Base-by-base conservation (phyloP, 148 eudicot species). In the Amaranthus palmeri region DNA sequence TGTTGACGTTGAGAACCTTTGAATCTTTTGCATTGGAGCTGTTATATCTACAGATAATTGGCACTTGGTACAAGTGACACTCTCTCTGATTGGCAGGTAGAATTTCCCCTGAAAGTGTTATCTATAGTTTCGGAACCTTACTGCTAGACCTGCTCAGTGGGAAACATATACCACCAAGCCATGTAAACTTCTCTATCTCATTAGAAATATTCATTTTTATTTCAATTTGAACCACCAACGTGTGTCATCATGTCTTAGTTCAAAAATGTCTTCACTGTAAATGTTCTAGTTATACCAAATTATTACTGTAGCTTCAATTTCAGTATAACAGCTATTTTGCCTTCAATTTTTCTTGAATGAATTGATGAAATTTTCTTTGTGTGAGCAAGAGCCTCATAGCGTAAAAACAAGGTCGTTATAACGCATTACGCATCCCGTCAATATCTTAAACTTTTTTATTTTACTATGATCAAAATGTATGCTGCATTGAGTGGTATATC, bases 131-230 rank as follows among this genome's bases (percentile, higher is more conserved):
- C 61, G 96, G 96, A 73, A 87, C 96, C 75, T 78, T 90, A 51
- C 76, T 90, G 78, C 91, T 90, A 68, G 96, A 90, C 83, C 88
- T 90, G 63, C 91, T 90, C 77, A 90, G 91, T 62, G 95, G n/a
- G n/a, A n/a, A n/a, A n/a, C n/a, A n/a, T n/a, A n/a, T n/a, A n/a
- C n/a, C n/a, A n/a, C n/a, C n/a, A 54, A 87, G 91, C 83, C 96
- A 90, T 83, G 96, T 90, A 87, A 82, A 60, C 44, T 65, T 71
- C 73, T 60, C 42, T 65, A 49, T 60, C 50, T 81, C 62, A 9
- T 4, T 7, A 61, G 41, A 41, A 71, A 47, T 41, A 13, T 55
- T 54, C 48, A 4, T 65, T 41, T 40, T 7, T 13, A 12, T 67
- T 42, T 42, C 72, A 49, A 49, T 5, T 72, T 14, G 0, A 64